Evolutionary conservation across 371 early-diverging fungal species (phyloP).

Genomic region (Apophysomyces sp.): DNA sequence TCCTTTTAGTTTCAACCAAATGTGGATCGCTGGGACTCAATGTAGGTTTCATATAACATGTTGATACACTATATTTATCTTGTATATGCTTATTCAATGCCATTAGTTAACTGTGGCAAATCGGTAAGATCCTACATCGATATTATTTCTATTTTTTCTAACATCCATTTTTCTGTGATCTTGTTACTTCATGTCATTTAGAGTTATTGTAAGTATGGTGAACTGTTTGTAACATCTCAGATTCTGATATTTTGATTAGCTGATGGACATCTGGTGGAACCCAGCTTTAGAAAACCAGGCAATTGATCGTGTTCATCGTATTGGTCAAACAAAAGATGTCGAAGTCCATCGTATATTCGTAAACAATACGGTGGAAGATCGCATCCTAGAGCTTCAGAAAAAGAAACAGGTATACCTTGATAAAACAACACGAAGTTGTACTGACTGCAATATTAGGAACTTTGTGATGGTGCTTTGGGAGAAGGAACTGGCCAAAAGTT

Average conservation of each 20-base stretch:
- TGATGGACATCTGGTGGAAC: constrained; percentile 75
- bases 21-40: constrained; percentile 71
- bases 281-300: constrained; percentile 63
- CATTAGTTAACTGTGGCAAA: constrained; percentile 22
- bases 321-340: constrained; percentile 29
- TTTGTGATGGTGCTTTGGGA: constrained; percentile 44
- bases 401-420: constrained; percentile 19
- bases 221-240: not conserved
- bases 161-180: not conserved
- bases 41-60: constrained; percentile 59
- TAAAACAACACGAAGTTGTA: not conserved
- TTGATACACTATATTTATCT: constrained; percentile 7
- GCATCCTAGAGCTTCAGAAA: constrained; percentile 44
- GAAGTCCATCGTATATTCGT: constrained; percentile 17
- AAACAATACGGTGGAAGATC: constrained; percentile 45
- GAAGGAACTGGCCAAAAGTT: constrained; percentile 26
- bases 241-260: constrained; percentile 5
- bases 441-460: constrained; percentile 9
- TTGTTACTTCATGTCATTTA: not conserved
- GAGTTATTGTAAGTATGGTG: constrained; percentile 9
- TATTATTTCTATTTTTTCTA: not conserved
- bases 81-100: not conserved
- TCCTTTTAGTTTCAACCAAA: constrained; percentile 67
- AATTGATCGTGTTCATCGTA: constrained; percentile 47
- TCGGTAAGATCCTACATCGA: constrained; percentile 5